A percentile compares a stretch with the other conserved stretches of the same genome.
Evolutionary conservation across 768 basidiomycete species (phyloP).

Genomic region (Suillus tomentosus): DNA sequence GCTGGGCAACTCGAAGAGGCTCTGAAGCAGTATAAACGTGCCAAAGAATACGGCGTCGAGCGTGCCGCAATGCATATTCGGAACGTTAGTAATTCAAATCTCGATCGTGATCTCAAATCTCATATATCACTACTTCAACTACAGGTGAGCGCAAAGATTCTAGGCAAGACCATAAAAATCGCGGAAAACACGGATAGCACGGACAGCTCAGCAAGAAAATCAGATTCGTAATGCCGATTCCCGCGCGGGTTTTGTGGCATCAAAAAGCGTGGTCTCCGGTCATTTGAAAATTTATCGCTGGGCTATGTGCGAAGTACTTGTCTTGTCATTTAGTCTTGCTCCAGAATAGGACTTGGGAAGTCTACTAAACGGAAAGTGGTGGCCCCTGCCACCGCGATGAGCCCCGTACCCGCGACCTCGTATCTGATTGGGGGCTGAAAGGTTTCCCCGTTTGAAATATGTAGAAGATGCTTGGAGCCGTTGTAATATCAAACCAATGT

Average conservation of each 20-base stretch:
- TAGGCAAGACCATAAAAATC: slow-evolving; percentile 61
- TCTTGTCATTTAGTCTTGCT: slow-evolving; percentile 5
- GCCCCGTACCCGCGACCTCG: slow-evolving; percentile 22
- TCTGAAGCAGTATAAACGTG: slow-evolving; percentile 77
- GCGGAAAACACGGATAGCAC: slow-evolving; percentile 37
- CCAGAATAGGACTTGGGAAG: slow-evolving; percentile 5
- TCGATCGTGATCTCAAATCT: slow-evolving; percentile 20
- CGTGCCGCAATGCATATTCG: slow-evolving; percentile 82
- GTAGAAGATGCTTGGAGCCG: slow-evolving; percentile 42
- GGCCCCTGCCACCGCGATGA: slow-evolving; percentile 18
- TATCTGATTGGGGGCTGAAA: slow-evolving; percentile 19
- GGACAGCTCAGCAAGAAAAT: slow-evolving; percentile 30
- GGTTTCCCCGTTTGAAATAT: slow-evolving; percentile 16
- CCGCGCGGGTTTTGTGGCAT: not conserved
- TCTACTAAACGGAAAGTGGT: slow-evolving; percentile 6
- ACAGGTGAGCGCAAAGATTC: slow-evolving; percentile 80
- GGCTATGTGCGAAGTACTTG: not conserved
- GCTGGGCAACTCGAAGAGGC: slow-evolving; percentile 82
- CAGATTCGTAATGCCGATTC: slow-evolving; percentile 28
- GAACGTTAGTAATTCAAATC: slow-evolving; percentile 53
- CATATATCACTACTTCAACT: slow-evolving; percentile 18
- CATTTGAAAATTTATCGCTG: not conserved
- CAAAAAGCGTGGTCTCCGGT: not conserved
- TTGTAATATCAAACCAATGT: slow-evolving; percentile 52
- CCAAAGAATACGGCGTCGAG: slow-evolving; percentile 76